Base-by-base conservation (phyloP, 257 asterid genomes). In the Eucommia ulmoides region DNA sequence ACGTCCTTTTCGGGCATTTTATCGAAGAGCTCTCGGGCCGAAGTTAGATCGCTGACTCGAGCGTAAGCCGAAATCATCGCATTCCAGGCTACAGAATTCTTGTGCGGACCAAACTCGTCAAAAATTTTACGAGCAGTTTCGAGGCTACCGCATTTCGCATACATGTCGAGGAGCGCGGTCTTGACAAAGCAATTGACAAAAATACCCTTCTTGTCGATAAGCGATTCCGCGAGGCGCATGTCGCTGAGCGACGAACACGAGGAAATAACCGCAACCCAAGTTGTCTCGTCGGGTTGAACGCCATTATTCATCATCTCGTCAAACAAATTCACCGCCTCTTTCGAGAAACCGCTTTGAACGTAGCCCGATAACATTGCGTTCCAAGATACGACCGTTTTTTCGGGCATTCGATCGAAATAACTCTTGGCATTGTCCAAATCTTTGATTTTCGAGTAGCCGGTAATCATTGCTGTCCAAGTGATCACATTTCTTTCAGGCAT, bases 401-500 rank as follows among this genome's bases (percentile, higher is more conserved):
- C 48, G 15, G 48, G 48, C 48, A 42, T 42, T 42, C 15, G n/a
- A 42, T 42, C 2, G 19, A 42, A 42, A 18, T 42, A 42, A 16
- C 20, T 42, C 20, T 21, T 42, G 1, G 48, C 48, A 42, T 21
- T 42, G 9, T 42, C 48, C 48, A 42, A 42, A 42, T 42, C 48
- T 15, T 42, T 42, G 20, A 42, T 15, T n/a, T 16, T 42, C 19
- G 20, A 16, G 9, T 18, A 42, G 20, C 48, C 48, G 19, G 20
- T 42, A 42, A 42, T 21, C 48, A 42, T 42, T 15, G 48, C 48
- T 15, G 48, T 42, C 48, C 48, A 42, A 16, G 48, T 6, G 20
- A 42, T 18, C 48, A 42, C 48, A 42, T 42, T 42, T 21, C 20
- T 42, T 3, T 42, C 48, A n/a, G 48, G 48, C 48, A 42, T 42